Percentiles rank a stretch among this genome's conserved stretches.
phyloP scores from a whole-genome alignment of 2,329 filamentous ascomycete genomes.

The Dendryphion nanum region DNA sequence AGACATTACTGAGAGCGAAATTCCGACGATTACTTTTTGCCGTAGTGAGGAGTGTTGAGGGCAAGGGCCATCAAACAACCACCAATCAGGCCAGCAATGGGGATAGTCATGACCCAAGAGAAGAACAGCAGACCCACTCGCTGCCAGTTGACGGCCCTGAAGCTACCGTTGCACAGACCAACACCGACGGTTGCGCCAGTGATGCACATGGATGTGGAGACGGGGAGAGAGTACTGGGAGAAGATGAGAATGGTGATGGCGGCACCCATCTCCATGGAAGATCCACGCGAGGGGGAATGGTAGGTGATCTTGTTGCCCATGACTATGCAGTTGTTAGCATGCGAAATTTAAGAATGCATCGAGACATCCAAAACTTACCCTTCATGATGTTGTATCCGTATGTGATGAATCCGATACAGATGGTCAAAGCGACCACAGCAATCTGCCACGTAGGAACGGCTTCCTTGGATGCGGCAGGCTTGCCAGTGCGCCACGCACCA shows the following conservation, averaged over 20 bases:
- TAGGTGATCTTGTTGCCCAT: slow-evolving; percentile 82
- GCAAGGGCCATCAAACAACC: slow-evolving; percentile 47
- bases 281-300: slow-evolving; percentile 55
- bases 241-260: slow-evolving; percentile 75
- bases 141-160: slow-evolving; percentile 71
- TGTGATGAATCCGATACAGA: slow-evolving; percentile 66
- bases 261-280: slow-evolving; percentile 77
- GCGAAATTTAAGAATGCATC: slow-evolving; percentile 10
- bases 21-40: too few relatives aligned
- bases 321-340: slow-evolving; percentile 45
- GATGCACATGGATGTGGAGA: slow-evolving; percentile 69
- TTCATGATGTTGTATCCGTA: slow-evolving; percentile 87
- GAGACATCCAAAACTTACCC: slow-evolving; percentile 51
- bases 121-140: slow-evolving; percentile 66
- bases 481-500: slow-evolving; percentile 55
- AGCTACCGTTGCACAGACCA: slow-evolving; percentile 70
- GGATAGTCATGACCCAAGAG: slow-evolving; percentile 65
- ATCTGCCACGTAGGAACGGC: slow-evolving; percentile 74
- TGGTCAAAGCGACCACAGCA: slow-evolving; percentile 62
- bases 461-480: slow-evolving; percentile 60
- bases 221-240: slow-evolving; percentile 72
- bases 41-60: slow-evolving; percentile 63
- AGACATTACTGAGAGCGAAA: too few relatives aligned
- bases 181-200: slow-evolving; percentile 77
- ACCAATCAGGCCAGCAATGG: slow-evolving; percentile 58